phyloP scores from a whole-genome alignment of 345 rosid genomes.

The Kernera saxatilis region DNA sequence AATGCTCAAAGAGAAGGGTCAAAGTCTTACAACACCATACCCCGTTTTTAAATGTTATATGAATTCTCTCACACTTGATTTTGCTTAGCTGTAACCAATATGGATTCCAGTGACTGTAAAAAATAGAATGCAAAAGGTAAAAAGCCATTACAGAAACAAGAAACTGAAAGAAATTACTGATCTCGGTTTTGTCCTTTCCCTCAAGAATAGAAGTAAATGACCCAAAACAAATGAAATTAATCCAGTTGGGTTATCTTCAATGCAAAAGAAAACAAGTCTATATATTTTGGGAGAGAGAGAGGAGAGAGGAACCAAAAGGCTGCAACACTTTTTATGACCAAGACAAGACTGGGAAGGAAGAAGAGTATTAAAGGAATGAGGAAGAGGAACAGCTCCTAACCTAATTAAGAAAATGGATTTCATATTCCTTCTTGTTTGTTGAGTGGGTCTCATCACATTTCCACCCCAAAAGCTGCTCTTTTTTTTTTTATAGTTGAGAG shows the following conservation, averaged over 20 bases:
- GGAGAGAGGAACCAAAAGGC: conserved; percentile 28
- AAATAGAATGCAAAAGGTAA: not conserved
- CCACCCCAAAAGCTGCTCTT: conserved; percentile 29
- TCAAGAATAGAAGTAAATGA: conserved; percentile 4
- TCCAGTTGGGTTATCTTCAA: not conserved
- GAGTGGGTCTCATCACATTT: conserved; percentile 24
- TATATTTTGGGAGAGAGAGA: conserved; percentile 12
- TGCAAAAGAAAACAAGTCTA: conserved; percentile 10
- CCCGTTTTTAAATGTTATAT: conserved; percentile 10
- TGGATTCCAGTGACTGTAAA: not conserved
- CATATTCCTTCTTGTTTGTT: conserved; percentile 33
- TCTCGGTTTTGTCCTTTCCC: conserved; percentile 19
- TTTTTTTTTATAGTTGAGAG: conserved; percentile 23
- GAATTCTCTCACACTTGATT: conserved; percentile 7
- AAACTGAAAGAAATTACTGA: not conserved
- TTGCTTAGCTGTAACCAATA: conserved; percentile 26
- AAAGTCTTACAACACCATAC: conserved; percentile 6
- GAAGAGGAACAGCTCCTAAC: conserved; percentile 36
- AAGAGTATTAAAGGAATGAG: conserved; percentile 38
- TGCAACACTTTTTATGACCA: conserved; percentile 37
- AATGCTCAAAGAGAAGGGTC: conserved; percentile 18
- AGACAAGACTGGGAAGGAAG: conserved; percentile 27
- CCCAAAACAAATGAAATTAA: not conserved
- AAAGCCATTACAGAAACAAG: conserved; percentile 3
- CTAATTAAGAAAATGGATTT: conserved; percentile 31